A percentile compares a stretch with the other conserved stretches of the same genome.
Evolutionary conservation across 108 stramenopile genomes (phyloP).

Genomic region (Cylindrotheca fusiformis): DNA sequence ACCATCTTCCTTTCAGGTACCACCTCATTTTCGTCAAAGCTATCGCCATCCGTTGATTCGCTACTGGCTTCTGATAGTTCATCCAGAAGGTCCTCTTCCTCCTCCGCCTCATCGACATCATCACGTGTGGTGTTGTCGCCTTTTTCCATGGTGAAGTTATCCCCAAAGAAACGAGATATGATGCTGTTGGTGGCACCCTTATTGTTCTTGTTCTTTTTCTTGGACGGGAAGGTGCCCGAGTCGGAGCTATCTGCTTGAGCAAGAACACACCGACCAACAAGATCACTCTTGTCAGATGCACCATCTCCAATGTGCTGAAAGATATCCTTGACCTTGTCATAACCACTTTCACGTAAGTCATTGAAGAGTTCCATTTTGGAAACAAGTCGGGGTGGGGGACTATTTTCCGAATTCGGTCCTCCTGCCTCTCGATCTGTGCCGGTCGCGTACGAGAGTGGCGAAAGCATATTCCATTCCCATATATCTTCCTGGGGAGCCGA

Average conservation of each 20-base stretch:
- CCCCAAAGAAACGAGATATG: no score
- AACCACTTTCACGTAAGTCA: background rate
- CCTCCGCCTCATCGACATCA: background rate
- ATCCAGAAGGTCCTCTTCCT: background rate
- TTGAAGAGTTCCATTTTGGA: background rate
- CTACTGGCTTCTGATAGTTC: no score
- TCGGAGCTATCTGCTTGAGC: background rate
- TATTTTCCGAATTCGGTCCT: no score
- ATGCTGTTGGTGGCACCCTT: background rate
- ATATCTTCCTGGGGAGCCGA: no score
- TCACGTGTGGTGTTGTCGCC: background rate
- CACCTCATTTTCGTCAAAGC: no score
- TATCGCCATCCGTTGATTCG: no score
- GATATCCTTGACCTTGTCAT: background rate
- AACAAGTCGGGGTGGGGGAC: no score
- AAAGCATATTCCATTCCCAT: no score
- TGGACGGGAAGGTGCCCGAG: no score
- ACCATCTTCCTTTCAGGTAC: background rate
- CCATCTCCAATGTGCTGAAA: background rate
- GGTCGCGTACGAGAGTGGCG: no score
- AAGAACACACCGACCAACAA: background rate
- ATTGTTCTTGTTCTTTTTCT: background rate
- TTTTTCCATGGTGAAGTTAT: no score
- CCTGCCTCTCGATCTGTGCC: no score
- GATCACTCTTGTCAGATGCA: background rate